Percentiles rank a stretch among this genome's conserved stretches.
phyloP scores from a whole-genome alignment of 2,329 filamentous ascomycete genomes.

The Xylaria multiplex region DNA sequence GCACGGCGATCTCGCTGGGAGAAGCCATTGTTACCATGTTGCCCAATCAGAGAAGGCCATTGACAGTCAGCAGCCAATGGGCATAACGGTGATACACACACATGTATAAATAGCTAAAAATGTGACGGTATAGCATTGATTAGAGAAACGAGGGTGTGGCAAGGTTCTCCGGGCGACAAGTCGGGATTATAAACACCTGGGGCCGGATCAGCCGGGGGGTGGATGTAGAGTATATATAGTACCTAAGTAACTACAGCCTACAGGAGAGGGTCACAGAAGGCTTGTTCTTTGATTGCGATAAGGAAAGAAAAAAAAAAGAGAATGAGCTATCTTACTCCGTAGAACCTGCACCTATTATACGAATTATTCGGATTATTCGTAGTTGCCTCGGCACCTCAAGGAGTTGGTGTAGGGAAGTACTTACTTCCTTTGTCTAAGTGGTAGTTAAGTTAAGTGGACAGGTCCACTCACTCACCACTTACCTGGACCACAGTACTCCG shows the following conservation, averaged over 20 bases:
- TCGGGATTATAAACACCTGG: slow-evolving; percentile 9
- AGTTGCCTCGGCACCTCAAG: too few relatives aligned
- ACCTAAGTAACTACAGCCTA: too few relatives aligned
- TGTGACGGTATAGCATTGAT: slow-evolving; percentile 32
- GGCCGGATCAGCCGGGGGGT: slow-evolving; percentile 29
- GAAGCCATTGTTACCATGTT: slow-evolving; percentile 37
- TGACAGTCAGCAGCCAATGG: slow-evolving; percentile 19
- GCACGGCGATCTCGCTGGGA: slow-evolving; percentile 13
- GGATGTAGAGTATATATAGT: not conserved
- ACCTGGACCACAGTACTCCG: not conserved
- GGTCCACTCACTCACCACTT: not conserved
- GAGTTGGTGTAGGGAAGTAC: too few relatives aligned
- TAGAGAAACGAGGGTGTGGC: slow-evolving; percentile 8
- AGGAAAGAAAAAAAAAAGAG: not conserved
- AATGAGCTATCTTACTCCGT: not conserved
- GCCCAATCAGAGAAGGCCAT: slow-evolving; percentile 35
- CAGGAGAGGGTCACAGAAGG: not conserved
- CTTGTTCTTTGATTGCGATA: not conserved
- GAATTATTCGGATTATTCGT: not conserved
- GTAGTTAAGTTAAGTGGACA: not conserved
- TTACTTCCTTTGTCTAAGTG: not conserved
- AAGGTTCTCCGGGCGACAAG: not conserved
- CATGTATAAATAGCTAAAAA: slow-evolving; percentile 14
- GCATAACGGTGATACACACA: slow-evolving; percentile 22
- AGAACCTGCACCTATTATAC: not conserved